Evolutionary conservation across 176 grass and related monocot genomes (phyloP), one percentile per base, ranked within the genome.

Genomic region (Phoenix dactylifera): DNA sequence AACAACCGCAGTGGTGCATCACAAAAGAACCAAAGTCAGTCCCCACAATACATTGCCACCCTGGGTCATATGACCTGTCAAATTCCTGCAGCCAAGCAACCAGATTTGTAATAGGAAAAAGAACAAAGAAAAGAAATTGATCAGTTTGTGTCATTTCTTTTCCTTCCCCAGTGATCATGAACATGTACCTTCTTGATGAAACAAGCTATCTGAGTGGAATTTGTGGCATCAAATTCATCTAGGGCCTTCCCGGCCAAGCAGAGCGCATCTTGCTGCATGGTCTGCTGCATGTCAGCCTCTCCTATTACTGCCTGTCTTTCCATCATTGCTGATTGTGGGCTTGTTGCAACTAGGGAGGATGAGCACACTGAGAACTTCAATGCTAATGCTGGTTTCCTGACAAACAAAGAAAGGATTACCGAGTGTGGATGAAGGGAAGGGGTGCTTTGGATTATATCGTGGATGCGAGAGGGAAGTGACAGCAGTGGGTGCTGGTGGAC

Each of bases 241-340:
- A 91, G 73, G 35, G 76, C 83, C 67, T 80, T 83, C 24, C 79
- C 83, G 0, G 76, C 79, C 14, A 80, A 54, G 24, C 59, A 64
- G 20, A 86, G 69, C 22, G 83, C 79, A 6, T 83, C 16, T 54
- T 53, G 22, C 77, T 83, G 83, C 79, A 91, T 77, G 15, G 7
- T 14, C 17, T 75, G 52, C 70, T 62, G 61, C 76, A 83, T 86
- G 62, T 86, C 79, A 16, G 82, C 56, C 59, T 83, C 87, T 15
- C 60, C 82, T 12, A 86, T 80, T 60, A 91, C 83, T 23, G 88
- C 79, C 61, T 80, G 82, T 53, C 61, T 77, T 77, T 91, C 83
- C 76, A 91, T 3, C 88, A 80, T 86, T 24, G 35, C 35, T 14
- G 35, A 44, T 44, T 67, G 22, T 15, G 6, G 15, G 9, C 18